Conservation (phyloP, 2,329 filamentous ascomycete species). For the Pseudogymnoascus sp. region DNA sequence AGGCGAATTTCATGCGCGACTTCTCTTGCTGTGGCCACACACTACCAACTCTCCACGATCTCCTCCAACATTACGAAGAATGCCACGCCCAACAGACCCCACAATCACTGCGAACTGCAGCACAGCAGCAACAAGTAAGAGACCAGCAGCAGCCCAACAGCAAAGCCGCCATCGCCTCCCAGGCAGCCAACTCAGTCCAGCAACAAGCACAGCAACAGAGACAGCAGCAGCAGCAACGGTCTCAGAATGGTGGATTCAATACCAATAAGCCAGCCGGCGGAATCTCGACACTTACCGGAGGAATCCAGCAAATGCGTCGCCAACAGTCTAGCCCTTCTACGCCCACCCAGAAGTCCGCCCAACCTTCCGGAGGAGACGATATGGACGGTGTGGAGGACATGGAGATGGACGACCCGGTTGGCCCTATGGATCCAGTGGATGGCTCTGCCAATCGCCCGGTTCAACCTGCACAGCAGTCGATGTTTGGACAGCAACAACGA, state of each 20-base stretch:
- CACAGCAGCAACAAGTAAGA: constrained; percentile 33
- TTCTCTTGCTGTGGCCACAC: constrained; percentile 91
- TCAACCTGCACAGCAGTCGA: constrained; percentile 44
- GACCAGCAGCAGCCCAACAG: constrained; percentile 38
- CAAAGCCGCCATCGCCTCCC: constrained; percentile 32
- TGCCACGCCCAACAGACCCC: constrained; percentile 68
- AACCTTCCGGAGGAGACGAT: constrained; percentile 40
- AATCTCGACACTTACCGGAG: constrained; percentile 19
- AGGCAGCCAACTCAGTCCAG: constrained; percentile 33
- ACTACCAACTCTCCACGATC: constrained; percentile 83
- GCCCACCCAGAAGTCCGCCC: constrained; percentile 22
- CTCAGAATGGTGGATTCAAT: constrained; percentile 19
- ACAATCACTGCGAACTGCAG: constrained; percentile 35
- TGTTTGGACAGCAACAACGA: constrained; percentile 56
- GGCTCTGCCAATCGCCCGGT: constrained; percentile 47
- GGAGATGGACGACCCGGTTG: constrained; percentile 86
- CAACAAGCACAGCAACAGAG: constrained; percentile 39
- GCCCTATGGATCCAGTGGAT: constrained; percentile 55
- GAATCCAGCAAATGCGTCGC: constrained; percentile 28
- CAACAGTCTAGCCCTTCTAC: constrained; percentile 25
- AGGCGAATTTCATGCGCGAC: constrained; percentile 96
- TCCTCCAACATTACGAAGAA: constrained; percentile 95
- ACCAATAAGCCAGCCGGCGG: constrained; percentile 18
- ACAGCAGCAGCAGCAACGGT: constrained; percentile 24
- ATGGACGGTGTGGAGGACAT: constrained; percentile 87